Base-by-base conservation (phyloP, 2,329 filamentous ascomycete genomes). In the Penicillium verrucosum region DNA sequence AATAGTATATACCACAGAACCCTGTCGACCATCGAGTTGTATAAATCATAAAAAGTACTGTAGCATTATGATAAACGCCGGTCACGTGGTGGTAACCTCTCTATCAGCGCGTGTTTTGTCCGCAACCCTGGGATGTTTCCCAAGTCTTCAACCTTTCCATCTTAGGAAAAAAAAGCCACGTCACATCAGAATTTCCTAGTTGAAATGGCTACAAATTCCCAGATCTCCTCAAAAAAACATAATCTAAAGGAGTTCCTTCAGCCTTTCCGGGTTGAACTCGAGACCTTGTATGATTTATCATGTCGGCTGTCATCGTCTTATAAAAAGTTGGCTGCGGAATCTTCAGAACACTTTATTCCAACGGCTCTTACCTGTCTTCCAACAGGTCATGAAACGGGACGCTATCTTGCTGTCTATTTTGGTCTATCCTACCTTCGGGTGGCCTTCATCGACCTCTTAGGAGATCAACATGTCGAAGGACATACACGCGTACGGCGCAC, bases 401-500 rank as follows among this genome's bases (percentile, higher is more conserved):
- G 73, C 38, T 82, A 81, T 62, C 65, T 82, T n/a, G 78, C 78
- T 25, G 80, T 82, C 37, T 80, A 82, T 65, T 75, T 82, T 38
- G 80, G 80, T 29, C 73, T 80, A 14, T 79, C 76, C 14, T 82
- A 82, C 61, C 68, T 82, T 30, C 73, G 80, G 56, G 78, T 81
- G 6, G 80, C 78, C 6, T 81, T 82, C 52, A 79, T 82, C 46
- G 79, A 82, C 48, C 64, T 82, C 4, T 61, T 77, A 12, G 75
- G 73, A 5, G 70, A 75, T 36, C 60, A 65, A 47, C 64, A 70
- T 23, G 67, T 70, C n/a, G 70, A 68, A 18, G 69, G 70, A 51
- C 69, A 60, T 72, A 81, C 76, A 14, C 80, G 80, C 42, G 77
- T 88, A 32, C 78, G 78, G 36, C 79, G 86, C 45, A 81, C 83